A percentile compares a stretch with the other conserved stretches of the same genome.
Conservation (phyloP, 441 rosid species). For the Eutrema salsugineum region DNA sequence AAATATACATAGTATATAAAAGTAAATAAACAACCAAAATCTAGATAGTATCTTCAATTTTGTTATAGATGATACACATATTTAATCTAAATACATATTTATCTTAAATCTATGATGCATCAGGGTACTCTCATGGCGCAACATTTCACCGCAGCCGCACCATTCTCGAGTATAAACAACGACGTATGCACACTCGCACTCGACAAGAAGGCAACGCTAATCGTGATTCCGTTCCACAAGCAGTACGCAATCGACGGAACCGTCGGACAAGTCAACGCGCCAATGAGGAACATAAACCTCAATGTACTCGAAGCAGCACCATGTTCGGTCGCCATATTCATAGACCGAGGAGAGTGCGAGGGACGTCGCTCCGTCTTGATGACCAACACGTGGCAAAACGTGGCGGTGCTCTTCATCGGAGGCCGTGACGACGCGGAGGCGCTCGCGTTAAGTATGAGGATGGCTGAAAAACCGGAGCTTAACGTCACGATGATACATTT, state of each 20-base stretch:
- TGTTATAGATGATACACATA: background rate
- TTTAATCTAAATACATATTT: background rate
- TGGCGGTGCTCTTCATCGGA: slow-evolving; percentile 44
- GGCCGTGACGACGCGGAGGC: slow-evolving; percentile 51
- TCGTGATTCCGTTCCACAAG: slow-evolving; percentile 63
- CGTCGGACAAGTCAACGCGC: slow-evolving; percentile 22
- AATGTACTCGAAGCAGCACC: slow-evolving; percentile 48
- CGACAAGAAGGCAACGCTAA: slow-evolving; percentile 39
- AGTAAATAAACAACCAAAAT: background rate
- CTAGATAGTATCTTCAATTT: background rate
- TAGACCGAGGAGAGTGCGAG: slow-evolving; percentile 38
- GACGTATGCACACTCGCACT: slow-evolving; percentile 48
- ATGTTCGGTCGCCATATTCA: slow-evolving; percentile 50
- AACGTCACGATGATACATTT: slow-evolving; percentile 40
- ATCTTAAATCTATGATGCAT: background rate
- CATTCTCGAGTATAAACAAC: slow-evolving; percentile 43
- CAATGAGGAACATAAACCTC: slow-evolving; percentile 34
- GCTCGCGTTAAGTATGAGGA: slow-evolving; percentile 41
- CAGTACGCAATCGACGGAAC: slow-evolving; percentile 46
- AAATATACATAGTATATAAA: background rate
- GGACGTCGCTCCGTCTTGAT: slow-evolving; percentile 29
- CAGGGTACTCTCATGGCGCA: slow-evolving; percentile 33
- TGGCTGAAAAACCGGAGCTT: slow-evolving; percentile 40
- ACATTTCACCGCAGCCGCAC: slow-evolving; percentile 51
- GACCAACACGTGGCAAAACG: slow-evolving; percentile 15